Percentiles rank a stretch among this genome's conserved stretches.
phyloP scores from a whole-genome alignment of 495 filamentous ascomycete genomes.

The Melanomma pulvis-pyrius region DNA sequence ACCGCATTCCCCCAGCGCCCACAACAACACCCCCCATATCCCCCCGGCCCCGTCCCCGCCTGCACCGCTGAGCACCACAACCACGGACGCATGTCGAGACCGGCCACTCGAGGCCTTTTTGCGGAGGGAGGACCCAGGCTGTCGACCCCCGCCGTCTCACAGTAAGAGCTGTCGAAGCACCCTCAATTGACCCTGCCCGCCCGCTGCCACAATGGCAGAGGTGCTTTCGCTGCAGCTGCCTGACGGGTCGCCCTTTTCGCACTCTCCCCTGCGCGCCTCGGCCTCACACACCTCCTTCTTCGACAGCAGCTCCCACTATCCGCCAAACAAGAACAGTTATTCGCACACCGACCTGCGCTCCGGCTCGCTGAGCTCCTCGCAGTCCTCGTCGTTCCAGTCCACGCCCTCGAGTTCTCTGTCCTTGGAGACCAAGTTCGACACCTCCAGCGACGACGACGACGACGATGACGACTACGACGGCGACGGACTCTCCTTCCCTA shows the following conservation, averaged over 20 bases:
- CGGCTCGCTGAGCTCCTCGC: slow-evolving; percentile 21
- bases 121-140: slow-evolving; percentile 33
- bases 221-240: slow-evolving; percentile 30
- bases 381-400: slow-evolving; percentile 46
- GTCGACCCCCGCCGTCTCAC: not conserved
- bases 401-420: slow-evolving; percentile 68
- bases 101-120: slow-evolving; percentile 3
- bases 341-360: slow-evolving; percentile 26
- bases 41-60: not conserved
- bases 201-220: slow-evolving; percentile 25
- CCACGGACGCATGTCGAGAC: slow-evolving; percentile 31
- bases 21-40: slow-evolving; percentile 7
- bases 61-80: not conserved
- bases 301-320: slow-evolving; percentile 8
- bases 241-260: slow-evolving; percentile 15
- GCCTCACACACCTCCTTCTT: slow-evolving; percentile 38
- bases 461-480: slow-evolving; percentile 40
- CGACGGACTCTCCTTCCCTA: slow-evolving; percentile 57
- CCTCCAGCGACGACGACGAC: slow-evolving; percentile 53
- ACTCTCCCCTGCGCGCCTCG: slow-evolving; percentile 28
- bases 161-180: not conserved
- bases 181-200: not conserved
- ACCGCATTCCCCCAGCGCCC: slow-evolving; percentile 9
- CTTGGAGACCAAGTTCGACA: slow-evolving; percentile 56
- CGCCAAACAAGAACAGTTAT: slow-evolving; percentile 26